A percentile compares a stretch with the other conserved stretches of the same genome.
Evolutionary conservation across 2,329 filamentous ascomycete species (phyloP).

Genomic region (Colletotrichum theobromicola): DNA sequence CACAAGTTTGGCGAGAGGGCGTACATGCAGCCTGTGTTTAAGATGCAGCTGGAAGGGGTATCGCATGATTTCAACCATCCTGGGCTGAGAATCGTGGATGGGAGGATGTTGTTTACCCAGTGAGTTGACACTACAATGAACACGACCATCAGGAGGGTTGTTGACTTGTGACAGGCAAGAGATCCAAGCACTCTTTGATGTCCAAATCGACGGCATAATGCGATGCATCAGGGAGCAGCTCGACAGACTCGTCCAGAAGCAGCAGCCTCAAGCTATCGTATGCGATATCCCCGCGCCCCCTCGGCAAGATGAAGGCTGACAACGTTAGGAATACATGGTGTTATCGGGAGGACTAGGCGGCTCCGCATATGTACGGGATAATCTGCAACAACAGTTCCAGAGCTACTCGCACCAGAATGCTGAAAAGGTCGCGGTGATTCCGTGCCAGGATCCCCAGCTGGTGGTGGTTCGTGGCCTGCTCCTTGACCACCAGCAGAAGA

Average conservation of each 20-base stretch:
- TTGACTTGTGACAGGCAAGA: background rate
- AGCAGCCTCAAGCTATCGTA: conserved; percentile 39
- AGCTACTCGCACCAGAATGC: conserved; percentile 39
- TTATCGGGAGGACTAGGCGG: conserved; percentile 52
- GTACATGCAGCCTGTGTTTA: conserved; percentile 44
- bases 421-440: conserved; percentile 40
- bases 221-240: conserved; percentile 44
- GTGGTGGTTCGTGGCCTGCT: conserved; percentile 60
- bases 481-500: conserved; percentile 53
- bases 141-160: background rate
- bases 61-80: conserved; percentile 42
- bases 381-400: conserved; percentile 41
- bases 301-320: conserved; percentile 7
- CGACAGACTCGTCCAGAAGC: conserved; percentile 39
- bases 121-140: conserved; percentile 24
- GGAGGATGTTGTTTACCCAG: conserved; percentile 44
- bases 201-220: conserved; percentile 43
- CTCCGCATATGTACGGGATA: conserved; percentile 50
- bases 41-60: conserved; percentile 48
- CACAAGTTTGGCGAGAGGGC: conserved; percentile 50
- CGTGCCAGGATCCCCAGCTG: conserved; percentile 57
- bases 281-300: conserved; percentile 4
- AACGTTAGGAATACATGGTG: conserved; percentile 42
- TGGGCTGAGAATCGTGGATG: conserved; percentile 41
- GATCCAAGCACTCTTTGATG: conserved; percentile 11